Base-by-base conservation (phyloP, 495 filamentous ascomycete genomes). In the Trichoderma erinaceum region DNA sequence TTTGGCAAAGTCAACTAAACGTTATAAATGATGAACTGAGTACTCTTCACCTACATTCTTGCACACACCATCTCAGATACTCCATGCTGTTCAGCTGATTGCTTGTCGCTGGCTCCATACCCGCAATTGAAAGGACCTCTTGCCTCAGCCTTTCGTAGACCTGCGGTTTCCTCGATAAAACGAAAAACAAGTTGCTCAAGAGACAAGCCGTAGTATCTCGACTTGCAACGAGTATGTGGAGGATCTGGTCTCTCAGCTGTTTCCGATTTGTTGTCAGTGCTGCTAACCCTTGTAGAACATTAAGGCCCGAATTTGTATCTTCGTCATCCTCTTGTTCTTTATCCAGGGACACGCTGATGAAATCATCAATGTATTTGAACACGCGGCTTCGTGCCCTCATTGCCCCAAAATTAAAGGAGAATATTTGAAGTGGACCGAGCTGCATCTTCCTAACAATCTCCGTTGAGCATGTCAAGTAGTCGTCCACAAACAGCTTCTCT, bases 21-120 rank as follows among this genome's bases (percentile, higher is more conserved):
- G 25, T 4, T 38, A 15, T 13, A 5, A 52, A 61, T 50, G 32
- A 25, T 21, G 32, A 29, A 41, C 3, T 41, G 18, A 27, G 25
- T n/a, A 64, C 23, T 6, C 15, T 18, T 1, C 32, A 66, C 71
- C 73, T 68, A 77, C 75, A 69, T 44, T 78, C 76, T 46, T 76
- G 73, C 77, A 78, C 64, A n/a, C 75, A 73, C 68, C 67, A 76
- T 64, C 72, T 69, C 41, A 88, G 79, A 71, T 86, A 89, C 72
- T 85, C 87, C 86, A 90, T 89, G 15, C 83, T 79, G 73, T 86
- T 87, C 25, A 91, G 73, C 70, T 88, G 82, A 3, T 76, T 71
- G 72, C 88, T 88, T 32, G 79, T 85, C 7, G 82, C 82, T 65
- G 80, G 77, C 32, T 78, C 74, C 6, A 90, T 90, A 21, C 69